phyloP scores from a whole-genome alignment of 2,329 filamentous ascomycete genomes.

The Botryosphaeria dothidea region DNA sequence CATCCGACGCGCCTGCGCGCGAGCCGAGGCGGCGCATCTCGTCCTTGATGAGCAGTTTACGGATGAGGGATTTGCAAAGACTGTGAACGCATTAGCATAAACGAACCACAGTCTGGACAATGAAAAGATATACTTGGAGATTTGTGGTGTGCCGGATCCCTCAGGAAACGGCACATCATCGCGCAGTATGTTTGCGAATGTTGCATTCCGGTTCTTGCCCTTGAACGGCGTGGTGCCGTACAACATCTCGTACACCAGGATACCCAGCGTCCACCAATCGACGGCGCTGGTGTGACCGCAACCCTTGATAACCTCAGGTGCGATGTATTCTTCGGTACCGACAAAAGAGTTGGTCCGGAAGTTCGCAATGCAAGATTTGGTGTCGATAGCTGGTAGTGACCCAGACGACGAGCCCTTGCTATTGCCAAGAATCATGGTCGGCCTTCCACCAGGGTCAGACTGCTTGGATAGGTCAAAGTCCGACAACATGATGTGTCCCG shows the following conservation, averaged over 20 bases:
- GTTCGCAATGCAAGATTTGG: conserved; percentile 95
- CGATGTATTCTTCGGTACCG: conserved; percentile 98
- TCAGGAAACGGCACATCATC: conserved; percentile 98
- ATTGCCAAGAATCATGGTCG: conserved; percentile 94
- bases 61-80: conserved; percentile 92
- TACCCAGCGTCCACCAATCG: conserved; percentile 98
- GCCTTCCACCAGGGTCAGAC: conserved; percentile 91
- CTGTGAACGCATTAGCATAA: conserved; percentile 47
- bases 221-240: conserved; percentile 99
- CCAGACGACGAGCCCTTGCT: conserved; percentile 77
- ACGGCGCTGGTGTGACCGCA: conserved; percentile 98
- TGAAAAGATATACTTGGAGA: conserved; percentile 76
- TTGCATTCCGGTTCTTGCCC: conserved; percentile 97
- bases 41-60: conserved; percentile 97
- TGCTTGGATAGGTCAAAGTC: conserved; percentile 99
- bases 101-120: neutral
- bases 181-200: conserved; percentile 93
- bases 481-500: conserved; percentile 99
- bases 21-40: conserved; percentile 91
- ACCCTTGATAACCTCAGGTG: conserved; percentile 97
- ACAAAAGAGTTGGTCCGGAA: conserved; percentile 99
- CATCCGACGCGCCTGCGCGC: conserved; percentile 91
- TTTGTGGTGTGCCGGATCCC: conserved; percentile 76
- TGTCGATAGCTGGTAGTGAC: conserved; percentile 94
- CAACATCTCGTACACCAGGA: conserved; percentile 97